Conservation (phyloP, 2,329 filamentous ascomycete genomes). For the Fusarium liriodendri region DNA sequence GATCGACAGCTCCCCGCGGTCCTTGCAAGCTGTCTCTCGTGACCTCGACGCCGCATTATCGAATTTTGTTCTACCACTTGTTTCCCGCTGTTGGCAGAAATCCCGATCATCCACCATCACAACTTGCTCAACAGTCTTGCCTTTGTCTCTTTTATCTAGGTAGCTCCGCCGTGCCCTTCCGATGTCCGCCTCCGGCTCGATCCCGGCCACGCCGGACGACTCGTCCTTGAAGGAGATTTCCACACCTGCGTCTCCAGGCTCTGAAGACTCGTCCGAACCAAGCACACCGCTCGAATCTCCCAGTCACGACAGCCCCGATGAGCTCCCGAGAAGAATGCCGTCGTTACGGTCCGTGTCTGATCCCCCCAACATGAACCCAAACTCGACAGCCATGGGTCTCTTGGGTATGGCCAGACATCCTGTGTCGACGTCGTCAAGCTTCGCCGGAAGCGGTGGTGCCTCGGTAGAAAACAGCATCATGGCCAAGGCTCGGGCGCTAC, state of each 20-base stretch:
- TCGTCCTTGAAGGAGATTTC: conserved; percentile 48
- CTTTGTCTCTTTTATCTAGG: neutral
- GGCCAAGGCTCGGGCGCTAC: conserved; percentile 61
- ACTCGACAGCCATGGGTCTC: conserved; percentile 85
- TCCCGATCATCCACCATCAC: neutral
- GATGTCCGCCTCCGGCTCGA: conserved; percentile 50
- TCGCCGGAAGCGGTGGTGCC: conserved; percentile 45
- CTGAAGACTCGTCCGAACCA: conserved; percentile 59
- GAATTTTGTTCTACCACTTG: conserved; percentile 17
- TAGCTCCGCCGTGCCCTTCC: conserved; percentile 13
- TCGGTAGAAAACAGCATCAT: conserved; percentile 56
- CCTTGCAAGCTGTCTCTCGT: conserved; percentile 25
- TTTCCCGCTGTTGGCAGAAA: conserved; percentile 8
- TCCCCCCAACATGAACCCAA: conserved; percentile 75
- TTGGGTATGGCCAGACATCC: conserved; percentile 74
- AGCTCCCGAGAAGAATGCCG: conserved; percentile 63
- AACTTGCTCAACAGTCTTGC: conserved; percentile 1
- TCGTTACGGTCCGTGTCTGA: conserved; percentile 71
- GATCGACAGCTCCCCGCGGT: conserved; percentile 36
- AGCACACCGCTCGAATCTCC: conserved; percentile 60
- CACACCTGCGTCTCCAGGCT: conserved; percentile 57
- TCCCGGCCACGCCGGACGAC: conserved; percentile 62
- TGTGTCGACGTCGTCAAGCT: conserved; percentile 52
- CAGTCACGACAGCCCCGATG: conserved; percentile 48
- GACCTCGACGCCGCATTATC: conserved; percentile 28